Base-by-base conservation (phyloP, 2,329 filamentous ascomycete genomes). In the Cladophialophora exuberans region DNA sequence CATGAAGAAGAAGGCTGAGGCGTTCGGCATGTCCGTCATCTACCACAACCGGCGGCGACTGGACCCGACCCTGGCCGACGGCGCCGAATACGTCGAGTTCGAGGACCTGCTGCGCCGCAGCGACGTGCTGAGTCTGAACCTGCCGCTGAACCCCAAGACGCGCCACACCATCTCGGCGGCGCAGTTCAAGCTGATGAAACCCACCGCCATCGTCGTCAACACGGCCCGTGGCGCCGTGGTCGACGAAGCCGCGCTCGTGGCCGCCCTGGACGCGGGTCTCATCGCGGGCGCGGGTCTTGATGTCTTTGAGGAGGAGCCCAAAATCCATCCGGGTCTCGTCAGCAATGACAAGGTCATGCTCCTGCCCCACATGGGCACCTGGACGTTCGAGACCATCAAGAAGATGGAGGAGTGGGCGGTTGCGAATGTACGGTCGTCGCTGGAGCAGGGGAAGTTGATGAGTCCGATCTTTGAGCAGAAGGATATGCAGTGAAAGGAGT, bases 361-460 rank as follows among this genome's bases (percentile, higher is more conserved):
- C 23, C 74, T 95, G 30, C 90, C 90, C 47, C 90, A 95, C 70
- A 89, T 95, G 88, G 90, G 90, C 0, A 95, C 90, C 0, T 90
- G 83, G 79, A 93, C 88, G 0, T 75, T 84, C 23, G 89, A 88
- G 75, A 78, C 71, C 4, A 17, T 80, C 69, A 75, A 72, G 38
- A 81, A 82, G 70, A 86, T 65, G 60, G 62, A 65, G 36, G 50
- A 52, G 23, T 59, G 52, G 61, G 54, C 52, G 6, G 62, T 65
- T 33, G 46, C 62, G 38, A 63, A 65, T 23, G 39, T 42, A n/a
- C 23, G 22, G 39, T 23, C 26, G 9, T 18, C 39, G n/a, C 4
- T 42, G 18, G 39, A 42, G 39, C 23, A 18, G 5, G 39, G 39
- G 10, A 42, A 42, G 22, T 17, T 42, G 5, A 43, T 43, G 43